Base-by-base conservation (phyloP, 108 stramenopile genomes). In the Pseudonitzschia pungens region DNA sequence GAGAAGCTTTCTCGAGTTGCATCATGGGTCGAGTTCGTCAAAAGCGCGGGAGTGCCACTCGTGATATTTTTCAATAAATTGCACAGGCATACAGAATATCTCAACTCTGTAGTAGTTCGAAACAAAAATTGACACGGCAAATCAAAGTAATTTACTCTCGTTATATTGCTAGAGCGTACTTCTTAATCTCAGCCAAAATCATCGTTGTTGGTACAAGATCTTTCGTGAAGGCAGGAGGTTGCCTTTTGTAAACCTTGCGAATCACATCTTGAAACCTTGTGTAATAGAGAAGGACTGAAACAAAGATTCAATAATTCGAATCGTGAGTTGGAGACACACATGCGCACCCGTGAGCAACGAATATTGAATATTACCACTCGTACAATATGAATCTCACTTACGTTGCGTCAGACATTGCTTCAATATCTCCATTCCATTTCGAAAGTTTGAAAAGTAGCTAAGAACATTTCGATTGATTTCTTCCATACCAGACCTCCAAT, bases 341-440 rank as follows among this genome's bases (percentile, higher is more conserved):
- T 36, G 36, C 36, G 6, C 36, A 36, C n/a, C n/a, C n/a, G n/a
- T n/a, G 42, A 12, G 14, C 45, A 48, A 48, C 18, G 14, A 1
- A 14, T 58, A 58, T 15, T n/a, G 57, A 31, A 58, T 58, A 54
- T 36, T 2, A 5, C 36, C 36, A 36, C 3, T 48, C 7, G 16
- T 48, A 4, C 14, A 12, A 18, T n/a, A n/a, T 48, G 1, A 48
- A 48, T 58, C 12, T 58, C 7, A 58, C 57, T 58, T 58, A 58
- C 57, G 79, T 77, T 98, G 98, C 42, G 97, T 98, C 67, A 98
- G 75, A 18, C 96, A 96, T 83, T 98, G 96, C 85, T 99, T 99
- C 44, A 99, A 82, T 67, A 99, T 96, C 69, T 98, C 99, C 97
- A 98, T 97, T 22, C 97, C 97, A 75, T 98, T 97, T 21, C 94